Percentiles rank a stretch among this genome's conserved stretches.
phyloP scores from a whole-genome alignment of 2,329 filamentous ascomycete genomes.

The Colletotrichum orbiculare region DNA sequence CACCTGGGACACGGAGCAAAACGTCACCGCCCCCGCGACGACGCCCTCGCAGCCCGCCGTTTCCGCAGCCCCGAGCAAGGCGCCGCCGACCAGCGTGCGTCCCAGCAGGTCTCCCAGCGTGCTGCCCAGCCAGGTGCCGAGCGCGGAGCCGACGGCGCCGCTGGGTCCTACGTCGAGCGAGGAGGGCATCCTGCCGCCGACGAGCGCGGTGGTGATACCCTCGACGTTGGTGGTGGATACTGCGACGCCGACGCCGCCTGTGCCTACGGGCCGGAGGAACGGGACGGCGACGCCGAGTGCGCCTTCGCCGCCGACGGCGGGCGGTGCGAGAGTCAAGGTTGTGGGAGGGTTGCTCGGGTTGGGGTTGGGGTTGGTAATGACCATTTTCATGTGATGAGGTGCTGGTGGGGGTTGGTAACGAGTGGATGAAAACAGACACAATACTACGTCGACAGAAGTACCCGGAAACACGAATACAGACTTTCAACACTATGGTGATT shows the following conservation, averaged over 20 bases:
- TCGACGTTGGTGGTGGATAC: slow-evolving; percentile 24
- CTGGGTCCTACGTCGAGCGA: background rate
- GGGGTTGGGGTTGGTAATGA: background rate
- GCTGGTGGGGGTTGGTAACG: too few species aligned
- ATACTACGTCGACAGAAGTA: too few species aligned
- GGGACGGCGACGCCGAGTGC: slow-evolving; percentile 13
- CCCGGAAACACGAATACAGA: too few species aligned
- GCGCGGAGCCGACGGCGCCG: background rate
- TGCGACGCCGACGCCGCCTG: slow-evolving; percentile 23
- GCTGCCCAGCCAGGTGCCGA: background rate
- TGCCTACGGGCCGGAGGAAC: slow-evolving; percentile 8
- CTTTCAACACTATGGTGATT: too few species aligned
- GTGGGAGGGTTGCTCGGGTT: background rate
- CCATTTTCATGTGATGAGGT: background rate
- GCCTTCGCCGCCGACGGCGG: slow-evolving; percentile 15
- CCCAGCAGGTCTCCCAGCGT: background rate
- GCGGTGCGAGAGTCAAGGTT: slow-evolving; percentile 7
- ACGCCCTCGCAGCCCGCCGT: slow-evolving; percentile 2
- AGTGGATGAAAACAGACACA: too few species aligned
- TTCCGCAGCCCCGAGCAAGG: background rate
- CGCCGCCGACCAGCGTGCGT: background rate
- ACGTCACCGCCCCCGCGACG: slow-evolving; percentile 8
- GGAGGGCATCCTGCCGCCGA: slow-evolving; percentile 25
- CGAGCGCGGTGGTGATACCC: slow-evolving; percentile 17
- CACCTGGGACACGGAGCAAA: slow-evolving; percentile 30